Evolutionary conservation across 306 rosid species (phyloP), one percentile per base, ranked within the genome.

Genomic region (Oxytropis ochrocephala): DNA sequence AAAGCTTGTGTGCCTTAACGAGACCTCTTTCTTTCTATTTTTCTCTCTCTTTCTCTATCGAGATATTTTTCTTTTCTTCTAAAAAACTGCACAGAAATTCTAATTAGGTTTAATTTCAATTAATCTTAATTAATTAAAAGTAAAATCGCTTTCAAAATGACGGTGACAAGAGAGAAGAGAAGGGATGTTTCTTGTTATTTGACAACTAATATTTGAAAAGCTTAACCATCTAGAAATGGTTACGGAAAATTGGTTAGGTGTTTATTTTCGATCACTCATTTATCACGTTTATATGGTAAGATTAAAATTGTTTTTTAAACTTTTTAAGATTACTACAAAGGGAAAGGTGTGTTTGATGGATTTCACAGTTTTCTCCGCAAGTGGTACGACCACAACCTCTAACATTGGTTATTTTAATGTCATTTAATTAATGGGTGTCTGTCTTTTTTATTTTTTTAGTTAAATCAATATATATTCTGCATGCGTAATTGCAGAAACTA

Each of bases 1-100:
- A 94, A 86, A 70, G 97, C 92, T 77, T 41, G 16, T 46, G 58
- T 69, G 77, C 54, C 81, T 81, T 72, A 36, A 69, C 38, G 44
- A 50, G 35, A 67, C 44, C 78, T 70, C 67, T 27, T 61, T 24
- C 29, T 24, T 24, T 24, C 29, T 24, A 1, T 24, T 24, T 24
- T 24, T 24, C 29, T 24, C 29, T 24, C 21, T 58, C 13, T 18
- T 1, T 49, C 67, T 66, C 33, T 36, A 11, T 46, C 29, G 56
- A 6, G 48, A 66, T 78, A 17, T 43, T 67, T 80, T 29, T 47
- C 69, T 38, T 35, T 24, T 33, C 14, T 24, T 62, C 41, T 52
- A n/a, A 14, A 12, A 68, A 11, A 8, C 35, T 16, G 64, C 30
- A 6, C 12, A 59, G 33, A 43, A 64, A 38, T 16, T n/a, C 32